Evolutionary conservation across 805 yeast genomes (phyloP).

Genomic region (Monosporozyma aerobia): DNA sequence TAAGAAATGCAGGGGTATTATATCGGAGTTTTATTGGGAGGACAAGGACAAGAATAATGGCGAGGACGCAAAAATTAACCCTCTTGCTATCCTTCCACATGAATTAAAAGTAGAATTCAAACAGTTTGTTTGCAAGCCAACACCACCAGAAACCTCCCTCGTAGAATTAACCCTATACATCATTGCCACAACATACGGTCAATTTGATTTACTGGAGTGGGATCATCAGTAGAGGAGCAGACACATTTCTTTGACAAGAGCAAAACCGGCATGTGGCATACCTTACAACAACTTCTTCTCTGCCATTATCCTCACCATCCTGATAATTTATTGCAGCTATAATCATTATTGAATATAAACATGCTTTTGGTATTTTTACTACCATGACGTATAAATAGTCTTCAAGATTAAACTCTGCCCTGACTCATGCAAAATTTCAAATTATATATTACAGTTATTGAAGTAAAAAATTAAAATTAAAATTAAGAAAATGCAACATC

Average conservation of each 20-base stretch:
- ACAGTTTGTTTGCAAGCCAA: neutral
- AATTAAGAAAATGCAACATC: neutral
- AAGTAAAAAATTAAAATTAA: neutral
- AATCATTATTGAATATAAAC: no score
- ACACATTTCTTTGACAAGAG: no score
- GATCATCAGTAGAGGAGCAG: neutral
- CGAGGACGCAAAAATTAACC: neutral
- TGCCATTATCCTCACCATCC: no score
- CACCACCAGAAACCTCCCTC: neutral
- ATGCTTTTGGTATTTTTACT: neutral
- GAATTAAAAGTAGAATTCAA: neutral
- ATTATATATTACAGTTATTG: neutral
- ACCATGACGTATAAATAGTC: neutral
- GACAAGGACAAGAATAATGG: neutral
- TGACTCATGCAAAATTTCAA: neutral
- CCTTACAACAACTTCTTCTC: neutral
- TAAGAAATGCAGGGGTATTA: slow-evolving; percentile 14
- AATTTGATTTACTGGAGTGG: slow-evolving; percentile 19
- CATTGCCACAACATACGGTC: slow-evolving; percentile 20
- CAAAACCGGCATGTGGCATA: no score
- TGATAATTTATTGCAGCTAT: no score
- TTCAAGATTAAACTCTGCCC: neutral
- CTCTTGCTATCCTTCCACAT: neutral
- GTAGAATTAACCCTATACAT: neutral
- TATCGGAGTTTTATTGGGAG: neutral